phyloP scores from a whole-genome alignment of 495 filamentous ascomycete genomes.

The Coniosporium apollinis region DNA sequence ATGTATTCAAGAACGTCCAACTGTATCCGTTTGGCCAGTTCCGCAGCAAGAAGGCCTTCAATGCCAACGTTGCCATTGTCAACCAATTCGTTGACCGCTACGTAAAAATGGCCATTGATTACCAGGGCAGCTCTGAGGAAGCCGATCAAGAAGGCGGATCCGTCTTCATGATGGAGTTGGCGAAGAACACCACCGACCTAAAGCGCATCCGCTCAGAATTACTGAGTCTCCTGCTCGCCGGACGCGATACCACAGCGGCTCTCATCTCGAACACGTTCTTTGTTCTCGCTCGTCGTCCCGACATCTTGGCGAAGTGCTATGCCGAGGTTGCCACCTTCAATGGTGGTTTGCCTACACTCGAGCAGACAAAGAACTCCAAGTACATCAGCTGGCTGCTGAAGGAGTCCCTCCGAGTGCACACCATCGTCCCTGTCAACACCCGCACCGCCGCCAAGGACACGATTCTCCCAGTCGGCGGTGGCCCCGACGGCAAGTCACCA shows the following conservation, averaged over 20 bases:
- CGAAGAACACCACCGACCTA: constrained; percentile 20
- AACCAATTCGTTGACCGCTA: neutral
- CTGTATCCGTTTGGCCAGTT: neutral
- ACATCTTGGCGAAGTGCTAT: constrained; percentile 16
- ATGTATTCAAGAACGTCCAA: neutral
- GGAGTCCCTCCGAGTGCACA: constrained; percentile 31
- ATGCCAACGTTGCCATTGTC: neutral
- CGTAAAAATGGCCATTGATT: neutral
- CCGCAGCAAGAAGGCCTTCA: neutral
- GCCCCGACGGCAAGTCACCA: constrained; percentile 21
- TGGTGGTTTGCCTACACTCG: constrained; percentile 15
- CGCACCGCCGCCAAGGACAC: constrained; percentile 31
- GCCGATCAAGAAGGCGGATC: constrained; percentile 15
- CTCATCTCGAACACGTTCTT: constrained; percentile 20
- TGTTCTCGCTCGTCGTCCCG: constrained; percentile 13
- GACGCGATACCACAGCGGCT: constrained; percentile 28
- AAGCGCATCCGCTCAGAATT: constrained; percentile 19
- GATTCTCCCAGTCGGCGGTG: constrained; percentile 22
- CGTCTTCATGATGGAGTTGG: constrained; percentile 24
- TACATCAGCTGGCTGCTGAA: constrained; percentile 20
- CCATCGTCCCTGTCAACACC: constrained; percentile 33
- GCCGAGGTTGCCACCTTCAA: constrained; percentile 12
- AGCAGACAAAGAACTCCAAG: constrained; percentile 18
- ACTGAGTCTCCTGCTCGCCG: constrained; percentile 22
- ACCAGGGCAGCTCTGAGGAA: neutral